A percentile compares a stretch with the other conserved stretches of the same genome.
phyloP scores from a whole-genome alignment of 2,329 filamentous ascomycete species.

The Alternaria dauci region DNA sequence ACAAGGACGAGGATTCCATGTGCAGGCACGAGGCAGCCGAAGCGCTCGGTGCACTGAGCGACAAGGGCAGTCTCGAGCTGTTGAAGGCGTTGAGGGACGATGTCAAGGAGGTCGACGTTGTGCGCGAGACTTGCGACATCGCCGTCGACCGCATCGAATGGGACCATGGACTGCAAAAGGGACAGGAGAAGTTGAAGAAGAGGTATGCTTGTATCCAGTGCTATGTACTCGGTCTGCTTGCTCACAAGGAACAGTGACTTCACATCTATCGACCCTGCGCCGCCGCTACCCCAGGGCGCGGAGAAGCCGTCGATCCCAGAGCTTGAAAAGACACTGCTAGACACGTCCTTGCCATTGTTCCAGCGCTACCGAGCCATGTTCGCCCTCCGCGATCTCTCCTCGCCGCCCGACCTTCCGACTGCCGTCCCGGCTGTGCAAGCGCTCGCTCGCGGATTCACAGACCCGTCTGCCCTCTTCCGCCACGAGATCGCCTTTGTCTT shows the following conservation, averaged over 20 bases:
- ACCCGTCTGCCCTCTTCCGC: conserved; percentile 90
- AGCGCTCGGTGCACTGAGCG: conserved; percentile 86
- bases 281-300: conserved; percentile 77
- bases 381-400: conserved; percentile 90
- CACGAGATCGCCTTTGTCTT: conserved; percentile 99
- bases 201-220: conserved; percentile 65
- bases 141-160: conserved; percentile 93
- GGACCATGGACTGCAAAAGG: conserved; percentile 72
- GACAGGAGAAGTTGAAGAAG: conserved; percentile 75
- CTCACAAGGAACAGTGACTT: conserved; percentile 75
- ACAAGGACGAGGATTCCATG: conserved; percentile 89
- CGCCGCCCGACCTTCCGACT: conserved; percentile 88
- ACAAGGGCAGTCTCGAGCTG: conserved; percentile 75
- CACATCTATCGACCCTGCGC: conserved; percentile 92
- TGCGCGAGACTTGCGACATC: conserved; percentile 97
- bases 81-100: conserved; percentile 78
- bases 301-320: conserved; percentile 71
- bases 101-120: conserved; percentile 76
- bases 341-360: conserved; percentile 83
- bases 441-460: conserved; percentile 83
- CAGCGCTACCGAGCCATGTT: conserved; percentile 98
- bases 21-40: conserved; percentile 96
- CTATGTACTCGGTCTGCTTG: not conserved
- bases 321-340: conserved; percentile 78
- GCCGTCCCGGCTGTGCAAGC: conserved; percentile 87